These are phyloP conservation scores for Retiboletus flavoniger DNA, from an alignment of 1,284 basidiomycete species.

Conservation along the genomic window DNA sequence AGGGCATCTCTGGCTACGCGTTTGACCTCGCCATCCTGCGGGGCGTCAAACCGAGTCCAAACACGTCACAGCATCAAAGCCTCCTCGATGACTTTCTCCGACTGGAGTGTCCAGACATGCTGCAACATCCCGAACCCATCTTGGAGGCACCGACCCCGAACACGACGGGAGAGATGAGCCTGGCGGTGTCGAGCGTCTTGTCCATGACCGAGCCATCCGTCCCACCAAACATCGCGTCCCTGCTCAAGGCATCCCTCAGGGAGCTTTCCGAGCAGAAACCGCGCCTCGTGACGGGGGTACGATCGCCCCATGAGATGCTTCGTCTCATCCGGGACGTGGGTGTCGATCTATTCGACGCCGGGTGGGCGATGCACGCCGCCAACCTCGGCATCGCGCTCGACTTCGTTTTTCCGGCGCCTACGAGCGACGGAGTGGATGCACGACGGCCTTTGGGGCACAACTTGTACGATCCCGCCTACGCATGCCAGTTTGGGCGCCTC, in stretches of 20 bases:
- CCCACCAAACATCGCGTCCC: conserved; percentile 27
- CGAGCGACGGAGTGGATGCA: conserved; percentile 10
- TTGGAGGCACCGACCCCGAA: conserved; percentile 14
- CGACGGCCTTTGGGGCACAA: conserved; percentile 64
- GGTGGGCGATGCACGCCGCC: conserved; percentile 66
- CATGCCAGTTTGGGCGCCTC: conserved; percentile 58
- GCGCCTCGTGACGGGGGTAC: conserved; percentile 56
- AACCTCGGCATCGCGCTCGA: conserved; percentile 71
- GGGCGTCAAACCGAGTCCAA: conserved; percentile 22
- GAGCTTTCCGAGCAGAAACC: conserved; percentile 54
- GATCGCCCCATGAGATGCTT: conserved; percentile 74
- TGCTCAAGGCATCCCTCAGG: conserved; percentile 59
- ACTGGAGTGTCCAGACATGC: conserved; percentile 8
- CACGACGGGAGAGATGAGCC: not conserved
- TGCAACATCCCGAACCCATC: conserved; percentile 14
- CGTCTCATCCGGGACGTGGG: conserved; percentile 61
- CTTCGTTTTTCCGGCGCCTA: conserved; percentile 63
- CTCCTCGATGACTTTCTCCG: conserved; percentile 18
- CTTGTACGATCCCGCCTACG: conserved; percentile 58
- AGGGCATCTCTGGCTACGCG: conserved; percentile 64
- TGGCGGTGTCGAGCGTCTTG: conserved; percentile 1
- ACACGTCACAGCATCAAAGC: conserved; percentile 16
- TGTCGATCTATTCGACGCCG: conserved; percentile 70
- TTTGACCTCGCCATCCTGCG: conserved; percentile 66
- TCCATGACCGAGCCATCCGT: conserved; percentile 2